These are phyloP conservation scores for Sclerotinia minor DNA, from an alignment of 2,329 filamentous ascomycete genomes.

Conservation along the genomic window DNA sequence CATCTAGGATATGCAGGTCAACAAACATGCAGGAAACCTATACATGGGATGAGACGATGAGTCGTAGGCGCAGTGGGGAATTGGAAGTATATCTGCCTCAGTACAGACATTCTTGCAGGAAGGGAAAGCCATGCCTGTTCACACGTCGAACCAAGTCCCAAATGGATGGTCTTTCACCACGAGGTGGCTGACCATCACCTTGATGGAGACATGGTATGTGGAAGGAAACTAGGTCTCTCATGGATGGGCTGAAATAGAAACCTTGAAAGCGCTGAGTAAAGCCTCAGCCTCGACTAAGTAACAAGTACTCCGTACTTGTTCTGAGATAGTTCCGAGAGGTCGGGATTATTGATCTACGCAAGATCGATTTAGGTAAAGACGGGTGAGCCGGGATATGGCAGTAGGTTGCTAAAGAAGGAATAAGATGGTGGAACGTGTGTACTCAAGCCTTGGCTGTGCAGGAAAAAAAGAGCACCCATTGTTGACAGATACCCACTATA, in stretches of 20 bases:
- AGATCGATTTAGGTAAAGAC: constrained; percentile 26
- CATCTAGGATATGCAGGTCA: constrained; percentile 37
- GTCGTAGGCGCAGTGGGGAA: constrained; percentile 35
- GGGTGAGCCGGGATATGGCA: constrained; percentile 21
- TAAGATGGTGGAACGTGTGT: constrained; percentile 23
- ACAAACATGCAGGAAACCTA: constrained; percentile 34
- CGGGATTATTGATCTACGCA: constrained; percentile 25
- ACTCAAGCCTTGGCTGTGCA: constrained; percentile 19
- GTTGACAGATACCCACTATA: constrained; percentile 8
- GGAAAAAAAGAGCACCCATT: constrained; percentile 3
- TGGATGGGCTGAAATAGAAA: constrained; percentile 26
- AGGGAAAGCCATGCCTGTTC: constrained; percentile 23
- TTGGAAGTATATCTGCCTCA: constrained; percentile 29
- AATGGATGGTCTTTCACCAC: constrained; percentile 36
- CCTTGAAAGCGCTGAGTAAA: constrained; percentile 25
- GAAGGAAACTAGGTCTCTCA: constrained; percentile 14
- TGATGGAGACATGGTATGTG: constrained; percentile 14
- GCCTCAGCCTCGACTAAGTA: constrained; percentile 25
- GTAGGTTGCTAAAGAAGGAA: constrained; percentile 24
- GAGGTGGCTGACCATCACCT: constrained; percentile 24
- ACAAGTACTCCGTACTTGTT: constrained; percentile 2
- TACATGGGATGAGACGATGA: constrained; percentile 32
- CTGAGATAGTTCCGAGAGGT: constrained; percentile 23
- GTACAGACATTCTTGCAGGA: constrained; percentile 26
- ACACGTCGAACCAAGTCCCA: constrained; percentile 31